Evolutionary conservation across 306 rosid genomes (phyloP).

Genomic region (Malus sieversii): DNA sequence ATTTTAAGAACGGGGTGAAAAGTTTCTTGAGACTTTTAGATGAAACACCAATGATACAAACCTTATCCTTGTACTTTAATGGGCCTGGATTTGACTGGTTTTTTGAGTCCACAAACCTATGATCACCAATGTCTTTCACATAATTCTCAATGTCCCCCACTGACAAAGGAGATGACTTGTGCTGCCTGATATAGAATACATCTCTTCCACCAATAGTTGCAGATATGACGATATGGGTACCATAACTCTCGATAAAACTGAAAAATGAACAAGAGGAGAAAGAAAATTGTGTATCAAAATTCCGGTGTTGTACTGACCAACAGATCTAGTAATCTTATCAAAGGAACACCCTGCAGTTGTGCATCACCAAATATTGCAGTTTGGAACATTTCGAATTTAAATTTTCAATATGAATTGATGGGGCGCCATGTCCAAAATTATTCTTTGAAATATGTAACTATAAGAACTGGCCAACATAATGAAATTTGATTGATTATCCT

Average conservation of each 20-base stretch:
- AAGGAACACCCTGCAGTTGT: not conserved
- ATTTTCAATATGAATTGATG: not conserved
- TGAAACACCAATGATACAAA: slow-evolving; percentile 20
- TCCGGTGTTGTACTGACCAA: slow-evolving; percentile 6
- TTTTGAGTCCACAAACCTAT: slow-evolving; percentile 61
- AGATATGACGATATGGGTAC: slow-evolving; percentile 90
- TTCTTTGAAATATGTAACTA: not conserved
- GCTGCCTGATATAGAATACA: slow-evolving; percentile 90
- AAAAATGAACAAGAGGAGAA: slow-evolving; percentile 21
- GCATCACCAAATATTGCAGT: not conserved
- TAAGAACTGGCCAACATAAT: not conserved
- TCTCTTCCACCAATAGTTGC: slow-evolving; percentile 97
- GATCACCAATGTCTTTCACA: slow-evolving; percentile 72
- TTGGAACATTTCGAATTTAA: not conserved
- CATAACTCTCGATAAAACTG: slow-evolving; percentile 96
- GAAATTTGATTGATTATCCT: not conserved
- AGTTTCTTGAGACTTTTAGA: not conserved
- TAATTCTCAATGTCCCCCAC: slow-evolving; percentile 64
- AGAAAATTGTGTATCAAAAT: slow-evolving; percentile 15
- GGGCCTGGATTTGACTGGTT: slow-evolving; percentile 47
- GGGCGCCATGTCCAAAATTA: not conserved
- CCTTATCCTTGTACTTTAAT: slow-evolving; percentile 96
- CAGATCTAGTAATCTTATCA: not conserved
- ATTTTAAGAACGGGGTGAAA: slow-evolving; percentile 2
- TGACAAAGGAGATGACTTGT: slow-evolving; percentile 75